Evolutionary conservation across 148 eudicot genomes (phyloP), one percentile per base, ranked within the genome.

Genomic region (Spergularia bocconei): DNA sequence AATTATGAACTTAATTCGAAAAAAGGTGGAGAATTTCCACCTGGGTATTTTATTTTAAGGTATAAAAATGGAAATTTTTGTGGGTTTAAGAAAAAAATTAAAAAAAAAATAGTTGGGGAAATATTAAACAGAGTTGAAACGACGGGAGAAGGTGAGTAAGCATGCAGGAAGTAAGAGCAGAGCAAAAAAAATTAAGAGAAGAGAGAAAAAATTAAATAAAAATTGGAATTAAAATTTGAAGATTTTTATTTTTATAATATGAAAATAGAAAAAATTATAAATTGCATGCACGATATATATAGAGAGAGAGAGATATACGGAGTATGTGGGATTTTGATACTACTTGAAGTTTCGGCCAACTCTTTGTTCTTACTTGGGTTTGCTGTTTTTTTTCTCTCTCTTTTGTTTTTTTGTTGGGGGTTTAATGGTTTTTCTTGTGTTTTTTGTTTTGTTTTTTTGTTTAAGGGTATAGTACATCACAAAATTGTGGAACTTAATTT

Each of bases 231-330:
- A 51, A 63, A 68, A 67, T 55, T 64, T 23, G 29, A 29, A 36
- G 60, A 47, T 25, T 13, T 52, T 38, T 51, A 64, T 67, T 51
- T 51, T 61, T 23, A 23, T 23, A 70, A 20, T 9, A 65, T 25
- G 67, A 33, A 33, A 65, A 63, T 44, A 70, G 61, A 62, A 44
- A 72, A 80, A 79, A 67, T 44, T 16, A 65, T 36, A 29, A 29
- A 63, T 67, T 81, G 88, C 88, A 83, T 86, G 88, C 88, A 86
- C 84, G 86, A 86, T 67, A n/a, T n/a, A n/a, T n/a, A n/a, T n/a
- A 58, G 62, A 29, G 36, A 29, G 1, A 29, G 1, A 3, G 1
- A 29, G 1, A 56, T 56, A 56, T 53, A 53, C n/a, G n/a, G n/a
- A n/a, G n/a, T 53, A 15, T 19, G 14, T 62, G 6, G 44, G 69